Conservation (phyloP, 768 basidiomycete genomes). For the Termitomyces sp. region DNA sequence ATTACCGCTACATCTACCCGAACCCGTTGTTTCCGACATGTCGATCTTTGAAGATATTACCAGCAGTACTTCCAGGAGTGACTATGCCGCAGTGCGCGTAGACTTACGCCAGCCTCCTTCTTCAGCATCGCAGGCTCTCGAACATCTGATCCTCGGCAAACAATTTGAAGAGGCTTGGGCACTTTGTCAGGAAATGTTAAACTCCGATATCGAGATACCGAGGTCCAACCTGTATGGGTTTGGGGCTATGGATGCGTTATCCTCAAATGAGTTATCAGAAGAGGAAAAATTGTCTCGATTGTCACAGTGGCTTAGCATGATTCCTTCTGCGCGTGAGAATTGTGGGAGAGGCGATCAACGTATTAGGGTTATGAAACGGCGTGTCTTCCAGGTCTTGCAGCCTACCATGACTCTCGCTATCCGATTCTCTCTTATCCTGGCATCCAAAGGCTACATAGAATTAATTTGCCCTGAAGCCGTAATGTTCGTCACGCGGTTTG, state of each 20-base stretch:
- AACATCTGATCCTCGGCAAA: conserved; percentile 15
- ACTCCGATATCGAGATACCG: conserved; percentile 24
- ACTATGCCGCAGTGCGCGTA: conserved; percentile 15
- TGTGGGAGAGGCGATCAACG: background rate
- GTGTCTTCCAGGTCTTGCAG: conserved; percentile 18
- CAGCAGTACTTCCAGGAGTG: conserved; percentile 14
- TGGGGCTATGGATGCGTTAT: conserved; percentile 22
- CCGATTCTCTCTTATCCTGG: conserved; percentile 27
- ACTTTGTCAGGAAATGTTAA: conserved; percentile 26
- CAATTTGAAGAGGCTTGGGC: conserved; percentile 24
- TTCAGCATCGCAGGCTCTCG: conserved; percentile 15
- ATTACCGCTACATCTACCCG: conserved; percentile 26
- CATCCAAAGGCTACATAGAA: conserved; percentile 33
- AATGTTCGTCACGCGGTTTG: conserved; percentile 39
- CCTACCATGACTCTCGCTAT: conserved; percentile 24
- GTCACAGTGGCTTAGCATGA: conserved; percentile 28
- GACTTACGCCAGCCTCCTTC: background rate
- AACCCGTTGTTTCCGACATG: conserved; percentile 16
- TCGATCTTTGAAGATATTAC: conserved; percentile 31
- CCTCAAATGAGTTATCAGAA: conserved; percentile 3
- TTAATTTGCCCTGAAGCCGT: conserved; percentile 21
- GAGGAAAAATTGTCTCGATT: conserved; percentile 14
- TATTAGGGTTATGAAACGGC: conserved; percentile 19
- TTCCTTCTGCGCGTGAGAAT: conserved; percentile 19
- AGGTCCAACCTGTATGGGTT: conserved; percentile 21